A percentile compares a stretch with the other conserved stretches of the same genome.
Evolutionary conservation across 2,329 filamentous ascomycete genomes (phyloP).

Genomic region (Penicillium brevicompactum): DNA sequence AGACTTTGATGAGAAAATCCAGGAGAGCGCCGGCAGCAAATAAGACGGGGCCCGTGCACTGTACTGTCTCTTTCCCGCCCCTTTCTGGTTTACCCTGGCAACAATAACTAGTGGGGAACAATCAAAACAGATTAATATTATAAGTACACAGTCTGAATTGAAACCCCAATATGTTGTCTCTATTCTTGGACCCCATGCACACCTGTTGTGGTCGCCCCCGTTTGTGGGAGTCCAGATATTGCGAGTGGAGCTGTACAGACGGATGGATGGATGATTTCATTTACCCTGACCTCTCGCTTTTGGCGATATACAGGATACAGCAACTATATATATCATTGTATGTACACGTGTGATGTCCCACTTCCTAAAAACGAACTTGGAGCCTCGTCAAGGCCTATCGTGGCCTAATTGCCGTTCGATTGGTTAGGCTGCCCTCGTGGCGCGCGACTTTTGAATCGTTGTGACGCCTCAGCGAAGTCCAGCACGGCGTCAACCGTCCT

Average conservation of each 20-base stretch:
- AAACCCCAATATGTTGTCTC: too few relatives aligned
- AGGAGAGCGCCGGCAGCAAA: too few relatives aligned
- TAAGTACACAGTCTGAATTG: too few relatives aligned
- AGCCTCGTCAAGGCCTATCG: conserved; percentile 5
- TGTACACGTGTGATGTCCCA: neutral
- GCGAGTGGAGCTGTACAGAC: too few relatives aligned
- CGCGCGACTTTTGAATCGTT: neutral
- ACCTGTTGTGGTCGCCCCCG: too few relatives aligned
- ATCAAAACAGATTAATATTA: too few relatives aligned
- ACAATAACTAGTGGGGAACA: too few relatives aligned
- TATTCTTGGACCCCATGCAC: too few relatives aligned
- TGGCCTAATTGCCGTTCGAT: neutral
- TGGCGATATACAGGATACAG: neutral
- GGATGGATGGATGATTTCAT: neutral
- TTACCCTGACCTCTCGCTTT: neutral
- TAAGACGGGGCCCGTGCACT: neutral
- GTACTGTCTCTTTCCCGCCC: too few relatives aligned
- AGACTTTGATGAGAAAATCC: too few relatives aligned
- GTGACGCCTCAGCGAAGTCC: neutral
- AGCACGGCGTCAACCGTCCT: neutral
- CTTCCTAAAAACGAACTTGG: conserved; percentile 3
- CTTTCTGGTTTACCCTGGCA: too few relatives aligned
- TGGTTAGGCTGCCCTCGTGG: neutral
- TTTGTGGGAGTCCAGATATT: too few relatives aligned
- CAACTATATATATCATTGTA: neutral